Base-by-base conservation (phyloP, 2,329 filamentous ascomycete genomes). In the Exserohilum turcica region DNA sequence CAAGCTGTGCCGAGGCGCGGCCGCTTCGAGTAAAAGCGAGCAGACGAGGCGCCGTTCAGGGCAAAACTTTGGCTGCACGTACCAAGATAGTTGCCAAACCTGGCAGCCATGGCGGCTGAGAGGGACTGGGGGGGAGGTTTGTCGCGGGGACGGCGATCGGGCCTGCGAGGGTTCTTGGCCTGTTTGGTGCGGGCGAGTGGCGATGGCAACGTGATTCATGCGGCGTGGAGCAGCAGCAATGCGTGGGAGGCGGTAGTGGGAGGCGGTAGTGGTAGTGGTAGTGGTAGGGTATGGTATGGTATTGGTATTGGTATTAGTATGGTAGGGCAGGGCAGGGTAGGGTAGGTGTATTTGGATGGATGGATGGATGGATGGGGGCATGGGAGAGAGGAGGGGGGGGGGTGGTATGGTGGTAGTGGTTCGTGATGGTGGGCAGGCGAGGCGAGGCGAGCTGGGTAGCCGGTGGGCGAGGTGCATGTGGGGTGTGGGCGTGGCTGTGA, bases 31-130 rank as follows among this genome's bases (percentile, higher is more conserved):
- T 43, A 54, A 35, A 38, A 37, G 32, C 52, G 47, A 57, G 48
- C 38, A 49, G 33, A 37, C 38, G 47, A 60, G 35, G 56, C 21
- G 28, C 46, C 38, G 37, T 43, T 54, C 61, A 50, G 45, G 47
- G 48, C 45, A 37, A 43, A 43, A 24, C 19, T 36, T 21, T 35
- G 27, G 24, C 40, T 16, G 50, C 38, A 59, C 54, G 39, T 59
- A 67, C 67, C 60, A 47, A 56, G 57, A 55, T 74, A 73, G 55
- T 74, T 74, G 47, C 72, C 71, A 60, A 61, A 70, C 55, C 57
- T 56, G 50, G 71, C 68, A 52, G 67, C 52, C 66, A 70, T 71
- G 52, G 56, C 40, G 57, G 54, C 44, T 48, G 40, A 16, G 38
- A 16, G 4, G 6, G 10, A 56, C 40, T 29, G 39, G 49, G 57